Evolutionary conservation across 305 asterid genomes (phyloP).

Genomic region (Striga hermonthica): DNA sequence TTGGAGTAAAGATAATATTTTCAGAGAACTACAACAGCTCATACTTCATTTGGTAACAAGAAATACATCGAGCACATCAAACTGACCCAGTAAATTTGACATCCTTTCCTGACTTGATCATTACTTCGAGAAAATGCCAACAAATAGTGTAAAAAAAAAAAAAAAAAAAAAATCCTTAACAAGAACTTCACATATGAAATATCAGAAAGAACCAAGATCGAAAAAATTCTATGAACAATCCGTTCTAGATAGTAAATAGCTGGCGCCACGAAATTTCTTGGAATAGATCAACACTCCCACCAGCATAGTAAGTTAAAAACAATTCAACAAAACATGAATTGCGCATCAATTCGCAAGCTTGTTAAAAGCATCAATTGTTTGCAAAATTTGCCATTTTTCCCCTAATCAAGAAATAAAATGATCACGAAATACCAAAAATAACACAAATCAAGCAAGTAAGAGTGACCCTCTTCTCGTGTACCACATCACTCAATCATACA

Average conservation of each 20-base stretch:
- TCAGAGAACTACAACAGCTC: not conserved
- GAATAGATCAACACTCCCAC: constrained; percentile 13
- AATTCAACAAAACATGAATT: constrained; percentile 8
- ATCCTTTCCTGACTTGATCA: not conserved
- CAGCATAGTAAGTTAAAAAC: constrained; percentile 12
- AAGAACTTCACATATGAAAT: not conserved
- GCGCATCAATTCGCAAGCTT: constrained; percentile 23
- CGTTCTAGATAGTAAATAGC: constrained; percentile 9
- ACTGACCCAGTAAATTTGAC: not conserved
- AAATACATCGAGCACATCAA: constrained; percentile 11
- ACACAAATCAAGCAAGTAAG: constrained; percentile 1
- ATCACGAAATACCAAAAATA: constrained; percentile 15
- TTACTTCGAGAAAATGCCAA: not conserved
- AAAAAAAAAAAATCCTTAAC: not conserved
- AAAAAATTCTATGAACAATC: not conserved
- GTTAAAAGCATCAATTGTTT: not conserved
- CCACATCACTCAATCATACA: constrained; percentile 27
- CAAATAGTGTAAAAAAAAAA: no score
- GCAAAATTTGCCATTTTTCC: not conserved
- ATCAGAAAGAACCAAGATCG: constrained; percentile 17
- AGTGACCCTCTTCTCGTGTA: not conserved
- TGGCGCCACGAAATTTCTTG: not conserved
- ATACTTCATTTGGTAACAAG: constrained; percentile 14
- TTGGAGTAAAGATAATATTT: not conserved
- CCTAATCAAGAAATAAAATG: not conserved